These are phyloP conservation scores for Fraxinus xanthoxyloides DNA, from an alignment of 305 asterid genomes.

Conservation along the genomic window DNA sequence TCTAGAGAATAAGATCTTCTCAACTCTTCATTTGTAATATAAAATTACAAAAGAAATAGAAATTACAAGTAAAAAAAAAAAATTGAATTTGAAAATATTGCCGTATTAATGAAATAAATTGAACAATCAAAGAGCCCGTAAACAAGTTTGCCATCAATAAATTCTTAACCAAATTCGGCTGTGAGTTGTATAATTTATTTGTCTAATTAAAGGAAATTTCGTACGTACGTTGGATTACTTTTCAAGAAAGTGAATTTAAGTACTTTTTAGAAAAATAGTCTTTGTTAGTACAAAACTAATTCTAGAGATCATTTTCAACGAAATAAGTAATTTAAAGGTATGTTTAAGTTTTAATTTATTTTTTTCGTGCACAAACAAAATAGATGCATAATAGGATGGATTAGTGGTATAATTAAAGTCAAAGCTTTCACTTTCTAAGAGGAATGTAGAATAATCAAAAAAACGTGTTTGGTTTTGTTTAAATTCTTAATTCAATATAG, in stretches of 20 bases:
- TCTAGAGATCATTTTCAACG: background rate
- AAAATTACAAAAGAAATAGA: background rate
- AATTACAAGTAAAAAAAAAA: background rate
- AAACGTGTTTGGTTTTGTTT: constrained; percentile 6
- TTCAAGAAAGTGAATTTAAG: background rate
- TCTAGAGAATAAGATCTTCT: background rate
- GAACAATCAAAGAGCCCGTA: background rate
- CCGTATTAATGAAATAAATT: background rate
- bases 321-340: background rate
- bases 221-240: background rate
- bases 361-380: background rate
- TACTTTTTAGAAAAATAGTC: background rate
- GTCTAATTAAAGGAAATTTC: background rate
- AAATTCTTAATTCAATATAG: background rate
- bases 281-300: background rate
- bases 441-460: constrained; percentile 11
- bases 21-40: background rate
- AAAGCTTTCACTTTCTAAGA: constrained; percentile 31
- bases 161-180: too few relatives aligned
- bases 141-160: background rate
- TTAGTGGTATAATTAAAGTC: constrained; percentile 20
- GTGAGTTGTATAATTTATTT: too few relatives aligned
- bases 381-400: background rate
- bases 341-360: background rate
- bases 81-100: background rate